Evolutionary conservation across 352 stramenopile genomes (phyloP).

Genomic region (Phytopythium kandeliae): DNA sequence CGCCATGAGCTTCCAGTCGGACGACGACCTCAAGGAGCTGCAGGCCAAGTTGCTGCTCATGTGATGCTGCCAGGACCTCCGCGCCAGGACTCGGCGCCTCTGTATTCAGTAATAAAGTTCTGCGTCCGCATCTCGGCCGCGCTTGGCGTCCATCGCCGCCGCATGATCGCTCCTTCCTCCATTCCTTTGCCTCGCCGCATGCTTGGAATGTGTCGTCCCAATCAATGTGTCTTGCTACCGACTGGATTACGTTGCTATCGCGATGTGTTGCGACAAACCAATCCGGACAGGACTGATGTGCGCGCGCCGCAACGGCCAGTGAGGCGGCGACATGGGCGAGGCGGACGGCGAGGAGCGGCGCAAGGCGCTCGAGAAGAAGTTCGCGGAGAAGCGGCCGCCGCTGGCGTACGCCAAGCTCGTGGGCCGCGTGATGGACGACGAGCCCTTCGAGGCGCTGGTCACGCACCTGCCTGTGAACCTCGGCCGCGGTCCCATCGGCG

Average conservation of each 20-base stretch:
- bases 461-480: constrained; percentile 74
- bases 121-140: too few species aligned
- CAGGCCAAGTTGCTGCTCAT: constrained; percentile 22
- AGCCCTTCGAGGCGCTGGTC: constrained; percentile 68
- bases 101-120: constrained; percentile 1
- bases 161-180: too few species aligned
- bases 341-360: constrained; percentile 50
- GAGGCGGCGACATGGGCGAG: constrained; percentile 5
- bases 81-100: not conserved
- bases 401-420: constrained; percentile 78
- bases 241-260: too few species aligned
- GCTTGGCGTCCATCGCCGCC: too few species aligned
- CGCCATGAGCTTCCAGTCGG: constrained; percentile 38
- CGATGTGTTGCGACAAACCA: not conserved
- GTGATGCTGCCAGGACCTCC: not conserved
- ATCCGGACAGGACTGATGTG: not conserved
- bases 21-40: constrained; percentile 52
- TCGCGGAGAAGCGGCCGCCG: constrained; percentile 65
- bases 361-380: constrained; percentile 76
- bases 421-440: constrained; percentile 51
- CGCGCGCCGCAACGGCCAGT: too few species aligned
- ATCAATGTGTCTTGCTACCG: too few species aligned
- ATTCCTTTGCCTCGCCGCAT: too few species aligned
- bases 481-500: constrained; percentile 43
- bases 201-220: not conserved